These are phyloP conservation scores for Schizosaccharomyces japonicus DNA, from an alignment of 805 yeast genomes.

Conservation along the genomic window DNA sequence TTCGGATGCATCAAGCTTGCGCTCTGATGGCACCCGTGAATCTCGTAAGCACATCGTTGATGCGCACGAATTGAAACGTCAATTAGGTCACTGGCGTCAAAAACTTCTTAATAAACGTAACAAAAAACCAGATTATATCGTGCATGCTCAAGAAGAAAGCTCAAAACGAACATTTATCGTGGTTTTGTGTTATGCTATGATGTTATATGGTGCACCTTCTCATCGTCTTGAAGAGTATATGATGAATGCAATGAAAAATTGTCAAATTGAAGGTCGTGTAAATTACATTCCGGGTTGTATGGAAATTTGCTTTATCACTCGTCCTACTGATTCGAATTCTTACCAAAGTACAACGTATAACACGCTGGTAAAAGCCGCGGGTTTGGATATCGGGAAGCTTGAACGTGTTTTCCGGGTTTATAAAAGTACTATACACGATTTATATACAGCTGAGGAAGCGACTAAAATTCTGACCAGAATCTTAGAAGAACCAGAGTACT, in stretches of 20 bases:
- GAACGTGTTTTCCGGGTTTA: slow-evolving; percentile 64
- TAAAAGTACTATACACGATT: slow-evolving; percentile 73
- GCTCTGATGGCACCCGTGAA: too few species aligned
- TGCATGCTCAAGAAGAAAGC: not conserved
- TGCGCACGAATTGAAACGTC: too few species aligned
- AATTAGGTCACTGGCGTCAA: too few species aligned
- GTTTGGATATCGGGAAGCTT: slow-evolving; percentile 58
- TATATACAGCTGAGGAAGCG: slow-evolving; percentile 73
- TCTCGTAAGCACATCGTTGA: too few species aligned
- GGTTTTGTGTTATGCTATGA: slow-evolving; percentile 64
- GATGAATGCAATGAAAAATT: slow-evolving; percentile 72
- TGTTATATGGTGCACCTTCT: slow-evolving; percentile 91
- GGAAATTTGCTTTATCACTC: slow-evolving; percentile 83
- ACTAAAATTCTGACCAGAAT: slow-evolving; percentile 43
- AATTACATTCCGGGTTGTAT: slow-evolving; percentile 84
- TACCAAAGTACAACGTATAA: slow-evolving; percentile 84
- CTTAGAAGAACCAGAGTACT: slow-evolving; percentile 33
- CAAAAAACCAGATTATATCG: not conserved
- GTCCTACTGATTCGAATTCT: too few species aligned
- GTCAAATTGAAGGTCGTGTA: slow-evolving; percentile 82
- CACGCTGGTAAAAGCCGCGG: slow-evolving; percentile 74
- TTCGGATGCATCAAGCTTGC: too few species aligned
- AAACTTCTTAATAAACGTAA: too few species aligned
- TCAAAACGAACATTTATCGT: slow-evolving; percentile 57
- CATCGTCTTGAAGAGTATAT: slow-evolving; percentile 83